Conservation (phyloP, 2,329 filamentous ascomycete species). For the Ophiognomonia clavigignenti-juglandacearum region DNA sequence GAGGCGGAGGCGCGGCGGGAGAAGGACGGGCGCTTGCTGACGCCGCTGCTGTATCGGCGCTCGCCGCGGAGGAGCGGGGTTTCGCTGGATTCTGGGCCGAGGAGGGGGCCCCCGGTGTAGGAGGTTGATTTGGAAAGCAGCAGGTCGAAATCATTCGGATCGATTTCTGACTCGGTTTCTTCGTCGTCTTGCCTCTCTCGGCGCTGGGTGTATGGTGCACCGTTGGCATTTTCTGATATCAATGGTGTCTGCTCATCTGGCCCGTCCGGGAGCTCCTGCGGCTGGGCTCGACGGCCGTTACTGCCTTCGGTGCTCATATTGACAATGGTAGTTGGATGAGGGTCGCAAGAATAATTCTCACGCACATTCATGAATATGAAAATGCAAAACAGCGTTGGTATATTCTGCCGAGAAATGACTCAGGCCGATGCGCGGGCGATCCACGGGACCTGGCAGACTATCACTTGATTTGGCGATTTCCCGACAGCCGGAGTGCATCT, state of each 20-base stretch:
- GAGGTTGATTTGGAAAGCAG: conserved; percentile 36
- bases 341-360: too few relatives aligned
- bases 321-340: too few relatives aligned
- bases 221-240: not conserved
- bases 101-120: conserved; percentile 28
- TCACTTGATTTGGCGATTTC: too few relatives aligned
- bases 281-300: not conserved
- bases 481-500: too few relatives aligned
- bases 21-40: conserved; percentile 6
- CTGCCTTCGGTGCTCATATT: not conserved
- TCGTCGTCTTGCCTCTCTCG: not conserved
- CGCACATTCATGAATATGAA: too few relatives aligned
- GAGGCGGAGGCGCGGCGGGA: too few relatives aligned
- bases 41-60: conserved; percentile 24
- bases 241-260: conserved; percentile 14
- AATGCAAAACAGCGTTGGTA: too few relatives aligned
- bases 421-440: too few relatives aligned
- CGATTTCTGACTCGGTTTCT: conserved; percentile 19
- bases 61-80: conserved; percentile 34
- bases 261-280: not conserved
- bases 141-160: conserved; percentile 31
- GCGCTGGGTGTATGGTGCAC: not conserved
- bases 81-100: conserved; percentile 38
- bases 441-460: too few relatives aligned
- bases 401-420: too few relatives aligned